Base-by-base conservation (phyloP, 2,329 filamentous ascomycete species). In the Acrodontium crateriforme region DNA sequence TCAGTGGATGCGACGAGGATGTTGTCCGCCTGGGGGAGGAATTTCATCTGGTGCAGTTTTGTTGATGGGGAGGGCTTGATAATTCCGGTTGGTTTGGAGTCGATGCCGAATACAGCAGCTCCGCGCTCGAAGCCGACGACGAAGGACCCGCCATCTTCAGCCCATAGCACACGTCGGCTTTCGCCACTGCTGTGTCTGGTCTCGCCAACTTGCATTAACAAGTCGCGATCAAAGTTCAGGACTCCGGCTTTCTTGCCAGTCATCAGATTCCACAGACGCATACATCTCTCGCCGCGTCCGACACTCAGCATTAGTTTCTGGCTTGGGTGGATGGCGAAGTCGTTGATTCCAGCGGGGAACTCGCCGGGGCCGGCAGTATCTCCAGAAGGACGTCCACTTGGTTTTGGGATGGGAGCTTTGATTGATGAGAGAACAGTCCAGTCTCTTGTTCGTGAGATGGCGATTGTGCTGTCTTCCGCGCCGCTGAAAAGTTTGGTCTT, bases 221-320 rank as follows among this genome's bases (percentile, higher is more conserved):
- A 66, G 1, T 76, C 70, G 32, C 70, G 67, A 39, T 69, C 70
- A 52, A 95, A 95, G 50, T 81, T 89, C 42, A 98, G 60, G 28
- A 93, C 85, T 16, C 85, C 83, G 1, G 85, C 85, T 60, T 93
- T 94, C 60, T 87, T 92, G 10, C 85, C 89, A 3, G 87, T 95
- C 40, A 95, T 84, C 38, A 98, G 55, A 49, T 98, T 95, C 89
- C 89, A 98, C 39, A 95, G 56, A 39, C 89, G 66, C 80, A 98
- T 91, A 47, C 77, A 83, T 39, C 74, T 75, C 60, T 98, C 89
- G 39, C 84, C 84, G 45, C 78, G 82, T 41, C 82, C 78, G 6
- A 95, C 84, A 43, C 74, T 91, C 35, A 98, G 73, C 81, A 95
- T 93, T 27, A 98, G 63, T 59, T 94, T 95, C 69, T 92, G 82